These are phyloP conservation scores for Plasmodium ovale DNA, from an alignment of 169 alveolate genomes.

Conservation along the genomic window DNA sequence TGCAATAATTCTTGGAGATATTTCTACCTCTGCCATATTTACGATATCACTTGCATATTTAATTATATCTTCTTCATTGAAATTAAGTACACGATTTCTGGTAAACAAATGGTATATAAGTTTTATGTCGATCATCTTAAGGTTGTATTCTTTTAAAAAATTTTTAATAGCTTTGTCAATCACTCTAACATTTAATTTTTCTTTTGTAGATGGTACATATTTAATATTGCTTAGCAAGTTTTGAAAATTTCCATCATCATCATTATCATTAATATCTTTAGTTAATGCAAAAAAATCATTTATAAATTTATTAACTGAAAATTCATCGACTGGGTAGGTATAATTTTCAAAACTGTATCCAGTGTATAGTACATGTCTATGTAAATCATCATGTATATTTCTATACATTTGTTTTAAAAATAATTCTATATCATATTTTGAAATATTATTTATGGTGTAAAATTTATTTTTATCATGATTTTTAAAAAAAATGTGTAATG, in stretches of 20 bases:
- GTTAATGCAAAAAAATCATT: slow-evolving; percentile 38
- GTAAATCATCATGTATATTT: slow-evolving; percentile 33
- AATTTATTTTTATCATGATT: slow-evolving; percentile 7
- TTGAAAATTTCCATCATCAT: slow-evolving; percentile 15
- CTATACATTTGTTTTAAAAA: slow-evolving; percentile 33
- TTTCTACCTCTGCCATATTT: slow-evolving; percentile 32
- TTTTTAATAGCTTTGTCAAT: slow-evolving; percentile 28
- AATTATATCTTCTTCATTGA: slow-evolving; percentile 39
- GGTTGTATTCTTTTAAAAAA: slow-evolving; percentile 4
- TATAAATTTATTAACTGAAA: slow-evolving; percentile 19
- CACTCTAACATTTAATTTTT: slow-evolving; percentile 18
- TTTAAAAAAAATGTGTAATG: slow-evolving; percentile 39
- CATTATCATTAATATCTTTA: neutral
- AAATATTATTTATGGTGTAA: slow-evolving; percentile 51
- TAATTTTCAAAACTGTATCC: slow-evolving; percentile 56
- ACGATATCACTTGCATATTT: slow-evolving; percentile 18
- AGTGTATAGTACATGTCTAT: slow-evolving; percentile 7
- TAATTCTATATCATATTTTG: slow-evolving; percentile 25
- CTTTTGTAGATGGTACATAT: slow-evolving; percentile 17
- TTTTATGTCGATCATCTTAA: slow-evolving; percentile 21
- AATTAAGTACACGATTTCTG: slow-evolving; percentile 17
- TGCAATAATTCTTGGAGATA: slow-evolving; percentile 46
- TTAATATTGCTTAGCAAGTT: slow-evolving; percentile 25
- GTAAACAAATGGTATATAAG: slow-evolving; percentile 34
- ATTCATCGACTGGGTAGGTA: slow-evolving; percentile 7